Percentiles rank a stretch among this genome's conserved stretches.
Evolutionary conservation across 176 grass and related monocot genomes (phyloP).

Genomic region (Lolium rigidum): DNA sequence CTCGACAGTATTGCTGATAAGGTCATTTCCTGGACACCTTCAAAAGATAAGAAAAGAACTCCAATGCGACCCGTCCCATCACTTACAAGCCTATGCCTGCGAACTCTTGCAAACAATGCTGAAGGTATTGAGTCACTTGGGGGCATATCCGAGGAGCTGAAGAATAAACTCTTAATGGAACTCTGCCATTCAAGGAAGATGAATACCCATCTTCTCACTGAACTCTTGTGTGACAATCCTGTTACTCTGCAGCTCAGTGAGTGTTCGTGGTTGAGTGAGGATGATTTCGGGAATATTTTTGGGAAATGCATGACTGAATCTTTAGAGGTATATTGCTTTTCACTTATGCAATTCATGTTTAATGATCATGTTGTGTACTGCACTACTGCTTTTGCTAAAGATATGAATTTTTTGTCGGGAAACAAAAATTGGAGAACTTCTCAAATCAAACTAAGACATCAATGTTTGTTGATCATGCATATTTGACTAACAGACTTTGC

Average conservation of each 20-base stretch:
- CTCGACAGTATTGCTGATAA: conserved; percentile 22
- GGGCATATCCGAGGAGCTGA: conserved; percentile 74
- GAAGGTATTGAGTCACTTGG: conserved; percentile 87
- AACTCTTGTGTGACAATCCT: conserved; percentile 58
- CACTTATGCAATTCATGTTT: conserved; percentile 28
- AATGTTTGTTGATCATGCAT: conserved; percentile 22
- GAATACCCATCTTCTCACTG: conserved; percentile 66
- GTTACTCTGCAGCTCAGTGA: conserved; percentile 64
- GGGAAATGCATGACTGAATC: conserved; percentile 51
- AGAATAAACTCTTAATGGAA: conserved; percentile 58
- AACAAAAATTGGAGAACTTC: neutral
- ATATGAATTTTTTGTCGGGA: neutral
- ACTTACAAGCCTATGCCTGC: conserved; percentile 65
- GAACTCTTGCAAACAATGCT: conserved; percentile 59
- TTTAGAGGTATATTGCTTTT: conserved; percentile 65
- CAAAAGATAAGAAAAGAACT: conserved; percentile 47
- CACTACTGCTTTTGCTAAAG: neutral
- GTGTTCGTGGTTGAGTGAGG: conserved; percentile 87
- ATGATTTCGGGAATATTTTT: conserved; percentile 70
- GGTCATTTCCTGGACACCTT: conserved; percentile 68
- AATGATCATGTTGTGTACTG: neutral
- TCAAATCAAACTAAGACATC: neutral
- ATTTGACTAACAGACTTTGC: conserved; percentile 10
- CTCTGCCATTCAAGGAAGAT: conserved; percentile 83
- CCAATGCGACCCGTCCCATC: conserved; percentile 38